Evolutionary conservation across 306 rosid genomes (phyloP), one percentile per base, ranked within the genome.

Genomic region (Prunus davidiana): DNA sequence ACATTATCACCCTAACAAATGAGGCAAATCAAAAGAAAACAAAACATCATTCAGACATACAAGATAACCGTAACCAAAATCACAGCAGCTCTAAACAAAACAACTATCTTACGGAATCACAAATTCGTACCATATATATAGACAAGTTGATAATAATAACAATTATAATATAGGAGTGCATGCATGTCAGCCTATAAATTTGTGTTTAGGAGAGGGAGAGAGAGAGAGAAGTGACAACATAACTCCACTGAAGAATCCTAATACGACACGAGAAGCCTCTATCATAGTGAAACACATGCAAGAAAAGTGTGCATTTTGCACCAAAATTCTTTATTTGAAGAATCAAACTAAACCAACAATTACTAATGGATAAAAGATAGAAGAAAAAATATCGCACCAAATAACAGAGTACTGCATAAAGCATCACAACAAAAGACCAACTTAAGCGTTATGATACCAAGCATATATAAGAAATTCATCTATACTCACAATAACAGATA

Each of bases 1-100:
- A 91, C 98, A 72, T 89, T 89, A 67, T 91, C 92, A 69, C 99
- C 99, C 99, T 96, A 75, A 19, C 65, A 82, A 76, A 72, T 55
- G 61, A 12, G 19, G 30, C 24, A 55, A 56, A 72, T 4, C 60
- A 57, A 47, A 69, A 77, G 14, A 19, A 43, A 34, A 25, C 50
- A 72, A 71, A 61, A 50, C 38, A 3, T 52, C 68, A 60, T 5
- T 45, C 38, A 34, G 49, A 61, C 57, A 60, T 25, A 12, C n/a
- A 60, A 61, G n/a, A 49, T n/a, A 43, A 45, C 6, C 18, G 12
- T 13, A 19, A 20, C 46, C 8, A 67, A 45, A 46, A 19, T 12
- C 4, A 18, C 18, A 32, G 24, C 34, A 67, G 54, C 56, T 24
- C 32, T 58, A 22, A 24, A 22, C 64, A 52, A 12, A 28, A 34